Evolutionary conservation across 306 rosid species (phyloP).

Genomic region (Lathyrus aphaca): DNA sequence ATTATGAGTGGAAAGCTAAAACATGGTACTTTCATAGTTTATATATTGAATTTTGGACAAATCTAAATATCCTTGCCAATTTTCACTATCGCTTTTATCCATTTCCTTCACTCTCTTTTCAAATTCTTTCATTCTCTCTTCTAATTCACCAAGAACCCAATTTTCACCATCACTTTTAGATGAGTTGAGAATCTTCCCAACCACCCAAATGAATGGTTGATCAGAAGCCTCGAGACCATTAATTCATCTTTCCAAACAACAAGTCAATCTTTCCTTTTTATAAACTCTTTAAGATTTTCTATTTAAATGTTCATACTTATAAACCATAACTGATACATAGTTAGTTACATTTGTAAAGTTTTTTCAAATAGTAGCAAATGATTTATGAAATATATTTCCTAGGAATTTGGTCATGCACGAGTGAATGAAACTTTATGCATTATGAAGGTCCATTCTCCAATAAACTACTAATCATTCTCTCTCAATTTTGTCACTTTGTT

Average conservation of each 20-base stretch:
- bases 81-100: too few species aligned
- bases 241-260: too few species aligned
- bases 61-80: too few species aligned
- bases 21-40: too few species aligned
- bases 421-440: slow-evolving; percentile 42
- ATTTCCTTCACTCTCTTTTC: too few species aligned
- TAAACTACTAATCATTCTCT: slow-evolving; percentile 35
- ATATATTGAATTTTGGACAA: too few species aligned
- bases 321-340: too few species aligned
- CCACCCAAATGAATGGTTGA: slow-evolving; percentile 67
- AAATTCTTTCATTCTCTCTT: slow-evolving; percentile 55
- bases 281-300: too few species aligned
- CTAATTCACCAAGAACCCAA: slow-evolving; percentile 50
- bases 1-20: too few species aligned
- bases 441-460: slow-evolving; percentile 36
- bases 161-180: not conserved
- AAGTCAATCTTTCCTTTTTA: too few species aligned
- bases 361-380: slow-evolving; percentile 11
- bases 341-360: too few species aligned
- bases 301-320: too few species aligned
- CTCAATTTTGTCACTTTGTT: slow-evolving; percentile 49
- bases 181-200: slow-evolving; percentile 43
- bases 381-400: slow-evolving; percentile 36
- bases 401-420: slow-evolving; percentile 47
- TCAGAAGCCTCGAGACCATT: slow-evolving; percentile 58